Evolutionary conservation across 495 filamentous ascomycete species (phyloP).

Genomic region (Podospora pseudopauciseta): DNA sequence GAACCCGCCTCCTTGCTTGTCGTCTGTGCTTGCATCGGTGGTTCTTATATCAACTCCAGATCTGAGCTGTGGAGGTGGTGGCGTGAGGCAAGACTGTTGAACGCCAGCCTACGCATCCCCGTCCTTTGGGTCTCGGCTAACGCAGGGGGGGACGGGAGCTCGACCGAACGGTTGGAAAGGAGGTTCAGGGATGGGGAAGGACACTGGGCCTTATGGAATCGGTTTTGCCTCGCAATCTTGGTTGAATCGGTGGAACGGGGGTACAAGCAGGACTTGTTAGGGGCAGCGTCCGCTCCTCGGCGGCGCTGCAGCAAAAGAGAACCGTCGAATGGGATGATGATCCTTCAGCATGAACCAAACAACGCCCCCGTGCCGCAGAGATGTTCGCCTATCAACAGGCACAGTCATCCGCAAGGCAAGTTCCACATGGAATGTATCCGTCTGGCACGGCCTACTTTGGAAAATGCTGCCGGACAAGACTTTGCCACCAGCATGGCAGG

Average conservation of each 20-base stretch:
- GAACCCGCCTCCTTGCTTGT: not conserved
- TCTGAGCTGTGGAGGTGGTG: not conserved
- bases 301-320: not conserved
- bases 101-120: not conserved
- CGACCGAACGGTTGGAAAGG: not conserved
- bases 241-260: not conserved
- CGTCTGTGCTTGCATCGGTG: not conserved
- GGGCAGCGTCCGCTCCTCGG: not conserved
- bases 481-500: not conserved
- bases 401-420: not conserved
- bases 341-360: not conserved
- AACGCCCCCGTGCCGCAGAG: slow-evolving; percentile 1
- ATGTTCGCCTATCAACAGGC: slow-evolving; percentile 2
- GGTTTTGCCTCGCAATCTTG: not conserved
- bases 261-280: not conserved
- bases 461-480: not conserved
- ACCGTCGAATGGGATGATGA: not conserved
- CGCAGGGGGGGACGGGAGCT: not conserved
- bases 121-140: not conserved
- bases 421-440: not conserved
- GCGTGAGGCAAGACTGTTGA: not conserved
- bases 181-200: not conserved
- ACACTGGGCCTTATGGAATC: not conserved
- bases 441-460: not conserved
- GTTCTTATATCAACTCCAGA: not conserved